Conservation (phyloP, 257 asterid genomes). For the Buddleja alternifolia region DNA sequence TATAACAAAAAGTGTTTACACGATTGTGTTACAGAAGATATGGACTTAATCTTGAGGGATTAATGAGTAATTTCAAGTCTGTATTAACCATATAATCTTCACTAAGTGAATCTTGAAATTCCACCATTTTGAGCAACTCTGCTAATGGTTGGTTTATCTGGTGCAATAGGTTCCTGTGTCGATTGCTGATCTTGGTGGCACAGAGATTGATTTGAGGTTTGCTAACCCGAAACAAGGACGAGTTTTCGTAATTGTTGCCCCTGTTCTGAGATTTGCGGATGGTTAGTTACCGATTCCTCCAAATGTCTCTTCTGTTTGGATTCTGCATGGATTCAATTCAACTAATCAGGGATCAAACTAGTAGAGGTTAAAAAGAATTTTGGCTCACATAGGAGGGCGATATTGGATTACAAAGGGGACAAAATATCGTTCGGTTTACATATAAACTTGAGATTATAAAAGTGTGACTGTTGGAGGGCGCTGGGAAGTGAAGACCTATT, state of each 20-base stretch:
- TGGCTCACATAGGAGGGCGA: too few relatives aligned
- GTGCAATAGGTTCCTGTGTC: constrained; percentile 87
- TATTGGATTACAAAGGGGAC: too few relatives aligned
- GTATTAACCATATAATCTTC: neutral
- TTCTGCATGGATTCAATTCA: neutral
- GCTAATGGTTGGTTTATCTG: constrained; percentile 1
- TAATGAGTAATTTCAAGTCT: neutral
- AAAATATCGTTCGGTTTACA: too few relatives aligned
- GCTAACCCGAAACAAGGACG: constrained; percentile 86
- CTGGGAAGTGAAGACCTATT: too few relatives aligned
- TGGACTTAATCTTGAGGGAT: too few relatives aligned
- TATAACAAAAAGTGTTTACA: too few relatives aligned
- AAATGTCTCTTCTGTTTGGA: constrained; percentile 20
- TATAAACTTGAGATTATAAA: too few relatives aligned
- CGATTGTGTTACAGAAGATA: too few relatives aligned
- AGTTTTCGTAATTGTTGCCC: constrained; percentile 80
- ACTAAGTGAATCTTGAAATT: neutral
- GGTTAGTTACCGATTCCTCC: constrained; percentile 42
- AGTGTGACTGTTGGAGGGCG: too few relatives aligned
- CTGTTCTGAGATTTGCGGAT: constrained; percentile 84
- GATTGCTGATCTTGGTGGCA: constrained; percentile 96
- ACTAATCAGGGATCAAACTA: too few relatives aligned
- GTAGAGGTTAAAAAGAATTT: too few relatives aligned
- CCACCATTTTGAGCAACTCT: neutral
- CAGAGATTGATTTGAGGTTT: constrained; percentile 93